Evolutionary conservation across 768 basidiomycete species (phyloP).

Genomic region (Sistotremastrum suecicum): DNA sequence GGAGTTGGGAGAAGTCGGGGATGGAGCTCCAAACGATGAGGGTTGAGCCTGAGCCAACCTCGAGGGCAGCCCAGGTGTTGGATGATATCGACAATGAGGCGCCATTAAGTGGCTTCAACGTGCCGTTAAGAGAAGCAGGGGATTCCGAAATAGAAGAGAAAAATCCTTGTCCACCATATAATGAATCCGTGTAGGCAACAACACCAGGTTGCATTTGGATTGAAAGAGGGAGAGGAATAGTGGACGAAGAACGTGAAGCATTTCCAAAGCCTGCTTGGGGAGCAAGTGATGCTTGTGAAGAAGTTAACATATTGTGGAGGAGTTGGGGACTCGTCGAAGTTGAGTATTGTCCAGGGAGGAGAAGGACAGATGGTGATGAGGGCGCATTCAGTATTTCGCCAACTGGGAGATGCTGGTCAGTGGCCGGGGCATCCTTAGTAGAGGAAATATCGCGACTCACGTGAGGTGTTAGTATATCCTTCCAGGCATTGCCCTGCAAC

Average conservation of each 20-base stretch:
- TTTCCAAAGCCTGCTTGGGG: slow-evolving; percentile 52
- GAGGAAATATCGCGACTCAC: slow-evolving; percentile 27
- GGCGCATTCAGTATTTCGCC: slow-evolving; percentile 51
- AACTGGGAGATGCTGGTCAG: slow-evolving; percentile 29
- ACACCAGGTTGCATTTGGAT: slow-evolving; percentile 55
- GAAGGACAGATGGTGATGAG: slow-evolving; percentile 35
- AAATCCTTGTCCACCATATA: slow-evolving; percentile 51
- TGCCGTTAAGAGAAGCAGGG: slow-evolving; percentile 28
- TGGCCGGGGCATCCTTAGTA: background rate
- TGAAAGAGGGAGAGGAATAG: slow-evolving; percentile 49
- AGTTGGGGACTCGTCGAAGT: slow-evolving; percentile 58
- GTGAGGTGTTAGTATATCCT: slow-evolving; percentile 59
- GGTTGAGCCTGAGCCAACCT: slow-evolving; percentile 30
- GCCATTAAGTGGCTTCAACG: slow-evolving; percentile 32
- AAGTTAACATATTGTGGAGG: slow-evolving; percentile 52
- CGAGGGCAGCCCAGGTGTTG: slow-evolving; percentile 56
- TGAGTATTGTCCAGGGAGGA: slow-evolving; percentile 69
- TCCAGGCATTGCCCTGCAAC: slow-evolving; percentile 83
- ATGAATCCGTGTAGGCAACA: slow-evolving; percentile 42
- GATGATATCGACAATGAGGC: slow-evolving; percentile 55
- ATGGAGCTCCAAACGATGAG: slow-evolving; percentile 69
- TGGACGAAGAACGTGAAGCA: slow-evolving; percentile 24
- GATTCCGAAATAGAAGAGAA: slow-evolving; percentile 44
- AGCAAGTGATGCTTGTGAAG: slow-evolving; percentile 43
- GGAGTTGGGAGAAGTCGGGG: slow-evolving; percentile 60